Evolutionary conservation across 2,329 filamentous ascomycete species (phyloP).

Genomic region (Venturia pyrina): DNA sequence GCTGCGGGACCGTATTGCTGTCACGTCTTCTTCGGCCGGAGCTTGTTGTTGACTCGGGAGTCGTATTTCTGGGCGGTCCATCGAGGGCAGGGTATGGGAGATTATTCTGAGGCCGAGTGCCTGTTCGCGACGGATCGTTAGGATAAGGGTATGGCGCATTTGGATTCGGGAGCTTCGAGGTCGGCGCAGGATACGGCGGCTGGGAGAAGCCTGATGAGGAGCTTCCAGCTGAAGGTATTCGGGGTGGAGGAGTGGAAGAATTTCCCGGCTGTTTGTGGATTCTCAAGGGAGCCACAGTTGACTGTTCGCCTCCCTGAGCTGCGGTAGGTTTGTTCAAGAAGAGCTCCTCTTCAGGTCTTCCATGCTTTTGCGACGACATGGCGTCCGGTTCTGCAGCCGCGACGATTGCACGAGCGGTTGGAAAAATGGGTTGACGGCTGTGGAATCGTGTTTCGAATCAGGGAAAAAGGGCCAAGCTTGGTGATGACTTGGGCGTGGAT

Average conservation of each 20-base stretch:
- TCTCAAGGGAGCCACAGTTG: conserved; percentile 71
- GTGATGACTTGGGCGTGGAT: neutral
- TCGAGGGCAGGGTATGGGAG: conserved; percentile 29
- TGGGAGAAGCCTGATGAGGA: neutral
- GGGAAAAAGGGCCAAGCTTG: neutral
- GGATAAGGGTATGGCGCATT: conserved; percentile 37
- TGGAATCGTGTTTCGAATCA: neutral
- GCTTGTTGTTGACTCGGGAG: conserved; percentile 17
- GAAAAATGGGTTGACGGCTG: neutral
- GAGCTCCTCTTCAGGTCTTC: conserved; percentile 70
- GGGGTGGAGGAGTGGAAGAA: conserved; percentile 39
- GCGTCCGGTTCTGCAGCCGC: neutral
- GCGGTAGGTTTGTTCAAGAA: conserved; percentile 50
- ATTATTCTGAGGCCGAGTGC: conserved; percentile 21
- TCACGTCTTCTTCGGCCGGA: conserved; percentile 22
- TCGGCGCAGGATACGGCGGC: conserved; percentile 45
- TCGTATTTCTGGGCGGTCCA: conserved; percentile 24
- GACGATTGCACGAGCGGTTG: neutral
- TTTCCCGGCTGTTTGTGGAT: conserved; percentile 62
- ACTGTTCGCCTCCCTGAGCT: conserved; percentile 48
- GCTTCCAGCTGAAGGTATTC: conserved; percentile 5
- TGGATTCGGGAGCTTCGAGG: conserved; percentile 39
- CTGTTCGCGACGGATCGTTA: conserved; percentile 28
- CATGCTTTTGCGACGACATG: conserved; percentile 32
- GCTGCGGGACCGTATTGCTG: conserved; percentile 20